phyloP scores from a whole-genome alignment of 495 filamentous ascomycete genomes.

The Cladorrhinum samala region DNA sequence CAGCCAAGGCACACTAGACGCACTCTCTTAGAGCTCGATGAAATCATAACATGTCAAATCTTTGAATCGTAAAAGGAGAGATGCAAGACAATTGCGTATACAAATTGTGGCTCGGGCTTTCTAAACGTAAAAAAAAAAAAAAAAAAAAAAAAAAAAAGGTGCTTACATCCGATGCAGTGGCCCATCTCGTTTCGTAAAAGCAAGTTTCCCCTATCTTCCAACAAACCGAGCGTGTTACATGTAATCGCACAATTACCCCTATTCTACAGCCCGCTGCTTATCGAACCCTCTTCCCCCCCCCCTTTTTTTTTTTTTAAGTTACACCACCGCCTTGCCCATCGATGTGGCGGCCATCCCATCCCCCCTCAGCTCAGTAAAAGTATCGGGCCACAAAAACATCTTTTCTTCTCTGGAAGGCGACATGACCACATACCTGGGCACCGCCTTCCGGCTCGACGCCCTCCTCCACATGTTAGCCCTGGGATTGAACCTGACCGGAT shows the following conservation, averaged over 20 bases:
- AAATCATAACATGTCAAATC: no score
- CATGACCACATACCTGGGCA: conserved; percentile 51
- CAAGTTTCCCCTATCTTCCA: no score
- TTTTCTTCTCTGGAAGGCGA: conserved; percentile 56
- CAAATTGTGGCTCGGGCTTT: no score
- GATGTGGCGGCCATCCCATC: background rate
- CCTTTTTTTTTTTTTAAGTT: background rate
- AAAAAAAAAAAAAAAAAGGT: background rate
- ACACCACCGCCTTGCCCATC: background rate
- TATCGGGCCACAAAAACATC: conserved; percentile 61
- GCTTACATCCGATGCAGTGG: background rate
- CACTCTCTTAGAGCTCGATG: no score
- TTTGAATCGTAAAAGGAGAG: no score
- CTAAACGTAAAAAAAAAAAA: background rate
- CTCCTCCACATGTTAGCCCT: conserved; percentile 67
- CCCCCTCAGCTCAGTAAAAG: conserved; percentile 42
- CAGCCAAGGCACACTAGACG: background rate
- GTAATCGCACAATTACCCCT: no score
- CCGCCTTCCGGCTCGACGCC: conserved; percentile 47
- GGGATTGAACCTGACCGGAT: conserved; percentile 61
- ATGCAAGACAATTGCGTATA: no score
- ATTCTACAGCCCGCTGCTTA: no score
- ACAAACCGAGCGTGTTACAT: no score
- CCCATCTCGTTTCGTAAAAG: background rate
- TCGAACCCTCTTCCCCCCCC: no score